Conservation (phyloP, 1,139 yeast genomes). For the Pichia sp. region DNA sequence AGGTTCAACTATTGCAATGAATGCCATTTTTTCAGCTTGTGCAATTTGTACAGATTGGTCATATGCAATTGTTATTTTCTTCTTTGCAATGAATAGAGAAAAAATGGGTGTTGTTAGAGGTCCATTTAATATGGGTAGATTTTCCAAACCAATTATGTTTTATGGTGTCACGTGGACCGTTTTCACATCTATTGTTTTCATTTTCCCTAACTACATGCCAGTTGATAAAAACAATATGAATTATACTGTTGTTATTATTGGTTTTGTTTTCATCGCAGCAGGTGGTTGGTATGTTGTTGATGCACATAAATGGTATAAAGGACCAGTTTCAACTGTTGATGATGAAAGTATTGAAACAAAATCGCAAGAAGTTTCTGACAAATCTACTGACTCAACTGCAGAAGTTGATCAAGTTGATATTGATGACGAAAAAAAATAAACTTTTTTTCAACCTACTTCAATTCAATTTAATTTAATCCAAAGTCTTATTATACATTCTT, state of each 20-base stretch:
- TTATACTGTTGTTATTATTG: constrained; percentile 40
- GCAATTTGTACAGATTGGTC: constrained; percentile 43
- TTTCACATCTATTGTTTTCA: constrained; percentile 40
- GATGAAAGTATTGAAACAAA: constrained; percentile 12
- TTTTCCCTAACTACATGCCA: constrained; percentile 47
- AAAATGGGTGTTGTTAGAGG: constrained; percentile 34
- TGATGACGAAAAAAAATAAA: neutral
- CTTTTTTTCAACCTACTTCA: too few relatives aligned
- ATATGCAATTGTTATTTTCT: constrained; percentile 35
- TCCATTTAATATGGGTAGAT: constrained; percentile 32
- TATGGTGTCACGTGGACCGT: constrained; percentile 37
- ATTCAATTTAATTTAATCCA: too few relatives aligned
- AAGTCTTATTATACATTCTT: neutral
- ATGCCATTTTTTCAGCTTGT: constrained; percentile 44
- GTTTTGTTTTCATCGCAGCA: constrained; percentile 28
- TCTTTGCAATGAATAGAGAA: constrained; percentile 33
- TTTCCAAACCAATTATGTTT: constrained; percentile 29
- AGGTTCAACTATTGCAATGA: constrained; percentile 35
- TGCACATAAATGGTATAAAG: constrained; percentile 30
- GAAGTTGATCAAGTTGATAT: neutral
- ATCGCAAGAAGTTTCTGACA: neutral
- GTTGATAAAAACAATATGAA: constrained; percentile 44
- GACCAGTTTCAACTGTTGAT: constrained; percentile 29
- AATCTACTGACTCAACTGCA: neutral
- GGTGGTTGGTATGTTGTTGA: constrained; percentile 30